A percentile compares a stretch with the other conserved stretches of the same genome.
phyloP scores from a whole-genome alignment of 2,329 filamentous ascomycete species.

The Emmonsiellopsis sp. region DNA sequence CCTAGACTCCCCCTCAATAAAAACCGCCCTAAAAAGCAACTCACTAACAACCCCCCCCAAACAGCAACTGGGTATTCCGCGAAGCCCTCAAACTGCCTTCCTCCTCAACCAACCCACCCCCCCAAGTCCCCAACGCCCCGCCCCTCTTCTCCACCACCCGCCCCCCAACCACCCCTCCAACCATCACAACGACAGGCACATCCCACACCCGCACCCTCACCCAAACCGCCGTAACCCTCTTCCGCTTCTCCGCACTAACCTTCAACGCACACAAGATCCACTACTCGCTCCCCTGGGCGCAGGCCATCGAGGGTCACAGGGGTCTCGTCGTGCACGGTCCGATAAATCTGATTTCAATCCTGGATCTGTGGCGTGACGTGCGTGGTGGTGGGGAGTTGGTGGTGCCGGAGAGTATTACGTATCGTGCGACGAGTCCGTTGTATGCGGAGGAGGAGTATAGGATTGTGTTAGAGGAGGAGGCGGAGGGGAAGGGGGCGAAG shows the following conservation, averaged over 20 bases:
- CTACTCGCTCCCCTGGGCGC: constrained; percentile 35
- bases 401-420: constrained; percentile 36
- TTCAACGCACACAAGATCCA: constrained; percentile 39
- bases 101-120: constrained; percentile 4
- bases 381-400: constrained; percentile 15
- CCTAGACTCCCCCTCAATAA: too few relatives aligned
- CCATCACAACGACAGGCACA: constrained; percentile 13
- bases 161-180: constrained; percentile 10
- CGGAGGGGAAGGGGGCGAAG: constrained; percentile 15
- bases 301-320: constrained; percentile 34
- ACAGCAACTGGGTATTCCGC: constrained; percentile 39
- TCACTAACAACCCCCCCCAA: not conserved
- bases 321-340: constrained; percentile 38
- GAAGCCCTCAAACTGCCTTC: constrained; percentile 24
- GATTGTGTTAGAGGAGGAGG: constrained; percentile 32
- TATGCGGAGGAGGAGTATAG: constrained; percentile 42
- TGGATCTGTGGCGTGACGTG: constrained; percentile 37
- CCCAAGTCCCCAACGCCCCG: constrained; percentile 4
- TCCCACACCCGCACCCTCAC: constrained; percentile 25
- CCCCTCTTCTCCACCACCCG: constrained; percentile 1
- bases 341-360: constrained; percentile 34
- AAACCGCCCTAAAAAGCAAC: not conserved
- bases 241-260: constrained; percentile 36
- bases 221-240: constrained; percentile 32
- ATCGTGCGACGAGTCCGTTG: constrained; percentile 42